A percentile compares a stretch with the other conserved stretches of the same genome.
Conservation (phyloP, 768 basidiomycete genomes). For the Mycena albidolilacea region DNA sequence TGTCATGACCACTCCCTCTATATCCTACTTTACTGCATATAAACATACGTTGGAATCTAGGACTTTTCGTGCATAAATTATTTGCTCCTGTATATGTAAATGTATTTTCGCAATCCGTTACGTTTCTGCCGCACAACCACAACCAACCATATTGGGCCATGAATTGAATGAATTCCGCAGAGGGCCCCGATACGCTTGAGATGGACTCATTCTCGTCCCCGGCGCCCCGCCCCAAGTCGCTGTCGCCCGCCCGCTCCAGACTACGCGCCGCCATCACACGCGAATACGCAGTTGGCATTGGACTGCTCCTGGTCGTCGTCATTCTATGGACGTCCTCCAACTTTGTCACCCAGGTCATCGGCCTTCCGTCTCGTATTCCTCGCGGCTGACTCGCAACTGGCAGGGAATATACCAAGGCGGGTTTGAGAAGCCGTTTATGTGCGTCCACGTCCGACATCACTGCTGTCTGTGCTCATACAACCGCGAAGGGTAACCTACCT, state of each 20-base stretch:
- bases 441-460: constrained; percentile 36
- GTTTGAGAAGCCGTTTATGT: constrained; percentile 93
- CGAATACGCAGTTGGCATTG: constrained; percentile 71
- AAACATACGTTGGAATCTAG: not conserved
- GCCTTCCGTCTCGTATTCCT: not conserved
- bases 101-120: not conserved
- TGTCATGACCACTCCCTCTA: constrained; percentile 23
- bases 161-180: constrained; percentile 34
- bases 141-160: constrained; percentile 6
- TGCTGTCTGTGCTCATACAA: constrained; percentile 5
- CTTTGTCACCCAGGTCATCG: constrained; percentile 84
- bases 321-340: constrained; percentile 91
- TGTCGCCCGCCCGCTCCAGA: constrained; percentile 24
- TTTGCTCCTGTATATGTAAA: not conserved
- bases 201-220: constrained; percentile 43
- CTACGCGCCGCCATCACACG: constrained; percentile 28
- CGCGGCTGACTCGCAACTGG: not conserved
- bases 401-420: constrained; percentile 71
- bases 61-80: not conserved
- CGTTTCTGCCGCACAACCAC: not conserved
- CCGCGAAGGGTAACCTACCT: constrained; percentile 84
- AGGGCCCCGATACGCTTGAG: constrained; percentile 35
- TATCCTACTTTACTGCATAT: not conserved
- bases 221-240: constrained; percentile 20
- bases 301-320: constrained; percentile 81